A percentile compares a stretch with the other conserved stretches of the same genome.
Evolutionary conservation across 148 eudicot species (phyloP).

Genomic region (Heliamphora exappendiculata): DNA sequence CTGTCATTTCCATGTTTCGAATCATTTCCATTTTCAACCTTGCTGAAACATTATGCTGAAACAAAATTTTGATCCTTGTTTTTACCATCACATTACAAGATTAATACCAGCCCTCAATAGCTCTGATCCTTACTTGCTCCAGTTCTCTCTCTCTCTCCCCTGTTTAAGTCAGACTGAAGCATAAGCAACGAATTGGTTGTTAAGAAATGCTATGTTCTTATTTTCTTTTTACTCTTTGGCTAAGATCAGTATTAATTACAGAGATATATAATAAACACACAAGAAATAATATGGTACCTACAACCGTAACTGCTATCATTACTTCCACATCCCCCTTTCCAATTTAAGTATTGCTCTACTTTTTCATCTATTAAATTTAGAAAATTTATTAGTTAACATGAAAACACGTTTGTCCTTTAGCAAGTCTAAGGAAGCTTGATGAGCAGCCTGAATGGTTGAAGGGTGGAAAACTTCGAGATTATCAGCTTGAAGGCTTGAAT

Average conservation of each 20-base stretch:
- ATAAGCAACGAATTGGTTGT: background rate
- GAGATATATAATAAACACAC: background rate
- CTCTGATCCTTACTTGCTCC: background rate
- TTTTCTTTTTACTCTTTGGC: background rate
- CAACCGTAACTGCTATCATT: background rate
- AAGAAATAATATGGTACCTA: background rate
- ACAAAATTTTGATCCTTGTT: too few relatives aligned
- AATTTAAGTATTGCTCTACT: background rate
- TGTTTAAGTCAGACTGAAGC: background rate
- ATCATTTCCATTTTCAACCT: too few relatives aligned
- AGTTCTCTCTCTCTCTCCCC: too few relatives aligned
- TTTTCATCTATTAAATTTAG: background rate
- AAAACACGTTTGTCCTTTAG: conserved; percentile 28
- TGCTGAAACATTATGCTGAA: too few relatives aligned
- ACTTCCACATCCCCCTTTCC: background rate
- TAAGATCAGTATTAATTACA: background rate
- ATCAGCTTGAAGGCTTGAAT: conserved; percentile 98
- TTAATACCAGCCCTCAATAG: background rate
- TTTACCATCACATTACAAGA: background rate
- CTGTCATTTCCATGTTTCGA: too few relatives aligned
- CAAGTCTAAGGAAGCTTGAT: conserved; percentile 93
- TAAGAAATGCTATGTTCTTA: background rate
- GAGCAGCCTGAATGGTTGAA: conserved; percentile 97
- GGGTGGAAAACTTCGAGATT: conserved; percentile 95
- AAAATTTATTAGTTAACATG: background rate